Evolutionary conservation across 1,284 basidiomycete species (phyloP).

Genomic region (Kalmanozyma brasiliensis): DNA sequence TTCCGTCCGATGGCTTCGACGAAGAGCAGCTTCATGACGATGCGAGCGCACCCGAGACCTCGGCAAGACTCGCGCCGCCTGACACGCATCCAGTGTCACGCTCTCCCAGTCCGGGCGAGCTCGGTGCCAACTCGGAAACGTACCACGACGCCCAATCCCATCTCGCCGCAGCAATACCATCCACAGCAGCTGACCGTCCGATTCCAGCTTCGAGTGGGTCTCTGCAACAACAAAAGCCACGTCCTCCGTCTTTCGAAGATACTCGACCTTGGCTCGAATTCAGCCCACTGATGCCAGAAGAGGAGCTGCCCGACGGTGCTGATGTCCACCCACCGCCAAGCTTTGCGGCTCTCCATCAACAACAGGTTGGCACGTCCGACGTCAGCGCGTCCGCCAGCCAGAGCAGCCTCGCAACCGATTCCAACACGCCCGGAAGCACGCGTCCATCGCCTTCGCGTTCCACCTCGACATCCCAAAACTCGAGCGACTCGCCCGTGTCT

Average conservation of each 20-base stretch:
- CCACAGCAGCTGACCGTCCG: conserved; percentile 3
- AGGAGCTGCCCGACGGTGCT: conserved; percentile 29
- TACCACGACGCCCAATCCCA: conserved; percentile 15
- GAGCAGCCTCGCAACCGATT: conserved; percentile 22
- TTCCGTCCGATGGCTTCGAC: conserved; percentile 10
- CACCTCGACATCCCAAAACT: conserved; percentile 16
- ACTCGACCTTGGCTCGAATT: conserved; percentile 49
- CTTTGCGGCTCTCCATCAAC: conserved; percentile 15
- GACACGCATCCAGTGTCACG: no score
- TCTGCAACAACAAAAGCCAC: background rate
- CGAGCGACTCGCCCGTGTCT: conserved; percentile 32
- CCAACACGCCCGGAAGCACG: conserved; percentile 6
- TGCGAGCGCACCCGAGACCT: no score
- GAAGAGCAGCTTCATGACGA: background rate
- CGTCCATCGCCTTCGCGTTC: conserved; percentile 32
- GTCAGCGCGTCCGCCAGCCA: conserved; percentile 26
- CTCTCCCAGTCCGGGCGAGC: no score
- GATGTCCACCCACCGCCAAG: conserved; percentile 1
- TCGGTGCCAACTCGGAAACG: no score
- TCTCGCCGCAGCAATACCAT: conserved; percentile 19
- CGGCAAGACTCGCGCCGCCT: no score
- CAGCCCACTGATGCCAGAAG: conserved; percentile 35
- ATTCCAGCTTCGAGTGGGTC: background rate
- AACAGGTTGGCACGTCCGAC: conserved; percentile 10
- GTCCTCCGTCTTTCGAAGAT: conserved; percentile 25